Evolutionary conservation across 2,329 filamentous ascomycete species (phyloP).

Genomic region (Moelleriella libera): DNA sequence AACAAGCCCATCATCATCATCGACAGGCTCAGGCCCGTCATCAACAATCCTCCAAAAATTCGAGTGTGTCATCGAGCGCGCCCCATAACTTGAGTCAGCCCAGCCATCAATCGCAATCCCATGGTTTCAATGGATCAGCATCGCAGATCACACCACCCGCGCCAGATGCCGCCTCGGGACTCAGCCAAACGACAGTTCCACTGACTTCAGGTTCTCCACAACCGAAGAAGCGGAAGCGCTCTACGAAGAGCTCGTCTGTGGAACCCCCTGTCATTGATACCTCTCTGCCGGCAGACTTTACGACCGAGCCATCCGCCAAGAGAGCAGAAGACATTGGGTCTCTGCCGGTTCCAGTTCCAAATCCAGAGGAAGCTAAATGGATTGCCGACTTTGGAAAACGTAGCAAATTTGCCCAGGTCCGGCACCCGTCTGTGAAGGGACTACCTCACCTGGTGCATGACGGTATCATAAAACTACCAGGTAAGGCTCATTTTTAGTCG

Average conservation of each 20-base stretch:
- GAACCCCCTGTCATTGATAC: constrained; percentile 15
- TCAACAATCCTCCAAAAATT: constrained; percentile 10
- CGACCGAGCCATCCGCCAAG: constrained; percentile 13
- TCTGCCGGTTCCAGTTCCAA: constrained; percentile 15
- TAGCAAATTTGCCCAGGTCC: constrained; percentile 20
- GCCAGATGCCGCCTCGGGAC: neutral
- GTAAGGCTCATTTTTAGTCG: constrained; percentile 5
- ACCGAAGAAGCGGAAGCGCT: constrained; percentile 24
- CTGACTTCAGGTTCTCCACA: constrained; percentile 13
- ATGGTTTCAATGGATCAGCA: neutral
- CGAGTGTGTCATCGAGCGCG: constrained; percentile 2
- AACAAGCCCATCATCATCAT: constrained; percentile 1
- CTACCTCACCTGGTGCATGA: constrained; percentile 22
- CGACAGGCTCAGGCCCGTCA: neutral
- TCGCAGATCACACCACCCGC: constrained; percentile 1
- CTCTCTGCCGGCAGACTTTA: constrained; percentile 11
- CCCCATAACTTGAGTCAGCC: constrained; percentile 1
- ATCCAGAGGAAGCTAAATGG: constrained; percentile 18
- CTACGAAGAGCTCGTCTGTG: constrained; percentile 10
- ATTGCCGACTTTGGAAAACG: constrained; percentile 24
- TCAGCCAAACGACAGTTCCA: neutral
- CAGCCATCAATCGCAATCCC: constrained; percentile 6
- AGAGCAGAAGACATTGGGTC: constrained; percentile 21
- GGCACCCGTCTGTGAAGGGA: constrained; percentile 23
- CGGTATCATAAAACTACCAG: constrained; percentile 24